phyloP scores from a whole-genome alignment of 2,329 filamentous ascomycete species.

The Byssoonygena ceratinophila region DNA sequence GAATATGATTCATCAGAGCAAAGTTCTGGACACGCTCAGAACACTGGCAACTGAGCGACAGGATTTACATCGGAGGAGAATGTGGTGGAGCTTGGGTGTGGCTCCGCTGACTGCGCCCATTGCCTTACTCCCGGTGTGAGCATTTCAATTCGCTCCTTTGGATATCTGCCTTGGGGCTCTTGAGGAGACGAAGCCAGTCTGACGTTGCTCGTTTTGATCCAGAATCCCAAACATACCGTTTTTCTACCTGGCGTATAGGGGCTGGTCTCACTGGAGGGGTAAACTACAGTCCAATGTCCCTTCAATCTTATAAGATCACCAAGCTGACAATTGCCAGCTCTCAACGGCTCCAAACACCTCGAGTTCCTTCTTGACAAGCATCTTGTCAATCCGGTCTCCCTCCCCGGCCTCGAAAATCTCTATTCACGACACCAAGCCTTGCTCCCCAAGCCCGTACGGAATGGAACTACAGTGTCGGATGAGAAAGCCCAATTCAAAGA shows the following conservation, averaged over 20 bases:
- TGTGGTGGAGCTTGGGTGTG: slow-evolving; percentile 70
- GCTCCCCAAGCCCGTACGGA: slow-evolving; percentile 2
- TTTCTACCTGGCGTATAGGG: slow-evolving; percentile 83
- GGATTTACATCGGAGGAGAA: slow-evolving; percentile 59
- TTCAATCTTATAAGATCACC: slow-evolving; percentile 9
- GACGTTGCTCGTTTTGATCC: background rate
- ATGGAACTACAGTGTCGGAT: slow-evolving; percentile 21
- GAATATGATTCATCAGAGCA: slow-evolving; percentile 54
- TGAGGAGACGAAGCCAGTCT: background rate
- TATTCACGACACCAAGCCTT: slow-evolving; percentile 46
- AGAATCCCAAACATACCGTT: slow-evolving; percentile 91
- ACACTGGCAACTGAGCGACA: slow-evolving; percentile 71
- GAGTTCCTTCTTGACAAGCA: slow-evolving; percentile 68
- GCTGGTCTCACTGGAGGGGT: slow-evolving; percentile 80
- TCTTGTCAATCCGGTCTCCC: slow-evolving; percentile 56
- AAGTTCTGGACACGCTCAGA: slow-evolving; percentile 55
- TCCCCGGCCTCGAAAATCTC: slow-evolving; percentile 59
- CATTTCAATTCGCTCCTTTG: background rate
- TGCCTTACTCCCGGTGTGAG: slow-evolving; percentile 75
- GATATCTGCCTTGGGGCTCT: background rate
- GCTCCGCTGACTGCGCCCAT: slow-evolving; percentile 79
- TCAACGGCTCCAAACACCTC: slow-evolving; percentile 73
- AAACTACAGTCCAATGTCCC: slow-evolving; percentile 15
- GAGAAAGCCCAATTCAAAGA: too few relatives aligned
- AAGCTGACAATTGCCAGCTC: slow-evolving; percentile 39